Evolutionary conservation across 345 rosid species (phyloP).

Genomic region (Gossypium stocksii): DNA sequence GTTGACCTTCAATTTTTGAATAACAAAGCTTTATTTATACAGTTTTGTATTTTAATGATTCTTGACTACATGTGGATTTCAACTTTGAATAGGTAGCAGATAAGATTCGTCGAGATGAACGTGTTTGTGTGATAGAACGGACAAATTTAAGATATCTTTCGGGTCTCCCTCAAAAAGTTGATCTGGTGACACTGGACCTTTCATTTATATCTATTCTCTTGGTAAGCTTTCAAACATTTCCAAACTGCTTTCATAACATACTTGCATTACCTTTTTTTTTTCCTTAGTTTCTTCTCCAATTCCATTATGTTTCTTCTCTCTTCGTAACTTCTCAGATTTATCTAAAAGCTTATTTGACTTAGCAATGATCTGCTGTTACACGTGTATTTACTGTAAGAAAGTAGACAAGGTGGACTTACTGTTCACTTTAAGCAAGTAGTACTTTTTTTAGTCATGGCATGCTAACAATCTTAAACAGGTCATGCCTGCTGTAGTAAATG

Average conservation of each 20-base stretch:
- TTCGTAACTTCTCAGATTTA: not conserved
- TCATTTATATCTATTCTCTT: slow-evolving; percentile 86
- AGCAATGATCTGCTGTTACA: not conserved
- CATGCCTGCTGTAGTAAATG: slow-evolving; percentile 82
- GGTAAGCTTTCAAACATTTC: slow-evolving; percentile 37
- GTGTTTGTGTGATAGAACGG: slow-evolving; percentile 72
- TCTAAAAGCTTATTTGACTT: not conserved
- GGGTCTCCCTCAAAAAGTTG: slow-evolving; percentile 76
- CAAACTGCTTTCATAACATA: not conserved
- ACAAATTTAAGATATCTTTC: slow-evolving; percentile 86
- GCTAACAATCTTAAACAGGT: slow-evolving; percentile 41
- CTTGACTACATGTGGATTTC: slow-evolving; percentile 8
- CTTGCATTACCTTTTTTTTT: not conserved
- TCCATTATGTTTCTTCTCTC: not conserved
- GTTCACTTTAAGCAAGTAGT: not conserved
- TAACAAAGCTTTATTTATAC: slow-evolving; percentile 1
- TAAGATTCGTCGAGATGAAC: slow-evolving; percentile 70
- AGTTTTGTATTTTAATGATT: slow-evolving; percentile 6
- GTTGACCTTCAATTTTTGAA: not conserved
- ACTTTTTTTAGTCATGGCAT: not conserved
- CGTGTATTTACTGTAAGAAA: not conserved
- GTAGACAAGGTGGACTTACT: not conserved
- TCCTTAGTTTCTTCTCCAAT: not conserved
- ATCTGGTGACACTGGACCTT: slow-evolving; percentile 91
- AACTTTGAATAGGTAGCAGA: slow-evolving; percentile 67